Base-by-base conservation (phyloP, 2,329 filamentous ascomycete genomes). In the Aspergillus pseudonomiae region DNA sequence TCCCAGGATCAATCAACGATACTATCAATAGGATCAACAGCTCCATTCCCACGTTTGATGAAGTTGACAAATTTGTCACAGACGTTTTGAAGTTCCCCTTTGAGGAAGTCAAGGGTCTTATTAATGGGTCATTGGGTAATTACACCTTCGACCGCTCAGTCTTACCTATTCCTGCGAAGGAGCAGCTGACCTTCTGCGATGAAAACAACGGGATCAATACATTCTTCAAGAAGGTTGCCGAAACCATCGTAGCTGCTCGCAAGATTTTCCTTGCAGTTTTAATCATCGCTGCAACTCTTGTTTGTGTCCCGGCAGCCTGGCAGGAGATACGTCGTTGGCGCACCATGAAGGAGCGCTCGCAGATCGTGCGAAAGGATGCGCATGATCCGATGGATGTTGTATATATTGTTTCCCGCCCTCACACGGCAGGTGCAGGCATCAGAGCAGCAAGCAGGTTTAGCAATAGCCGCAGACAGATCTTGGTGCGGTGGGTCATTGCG, bases 331-430 rank as follows among this genome's bases (percentile, higher is more conserved):
- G 88, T 68, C 85, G 91, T 60, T 98, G 90, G 88, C 86, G 87
- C 53, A 85, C 83, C 36, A 91, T 93, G 84, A 86, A 90, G 75
- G 82, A 89, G 68, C 89, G 90, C 63, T 87, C 91, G 26, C 81
- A 84, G 61, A 82, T 93, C 36, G 85, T 96, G 69, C 81, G 84
- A 53, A 82, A 85, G 68, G 83, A 89, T 61, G 85, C 87, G 34
- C 88, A 89, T 74, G 93, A 98, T 72, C 86, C 91, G 0, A 88
- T 97, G 84, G 94, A 98, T 74, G 88, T 94, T 41, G 87, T 96
- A 48, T 96, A 97, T 79, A 91, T 97, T 68, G 88, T 90, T 36
- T 94, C 92, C 39, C 88, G 93, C 26, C 93, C 94, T 1, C 88
- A 90, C 70, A 92, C 93, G 1, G 87, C 92, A 1, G 84, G 84